Conservation (phyloP, 2,329 filamentous ascomycete genomes). For the Aspergillus felis region DNA sequence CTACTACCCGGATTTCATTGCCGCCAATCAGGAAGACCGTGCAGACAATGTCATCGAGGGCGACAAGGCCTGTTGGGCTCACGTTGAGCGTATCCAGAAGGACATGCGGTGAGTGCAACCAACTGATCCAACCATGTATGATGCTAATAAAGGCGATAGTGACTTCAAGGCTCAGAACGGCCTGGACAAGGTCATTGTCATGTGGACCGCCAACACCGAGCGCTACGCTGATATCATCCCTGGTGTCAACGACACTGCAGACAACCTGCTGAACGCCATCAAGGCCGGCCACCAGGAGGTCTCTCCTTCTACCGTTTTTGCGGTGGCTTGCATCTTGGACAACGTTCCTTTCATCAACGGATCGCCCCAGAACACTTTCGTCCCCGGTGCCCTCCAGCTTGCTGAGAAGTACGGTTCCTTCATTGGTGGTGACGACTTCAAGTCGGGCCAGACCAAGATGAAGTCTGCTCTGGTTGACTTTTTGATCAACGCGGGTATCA, state of each 20-base stretch:
- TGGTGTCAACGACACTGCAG: constrained; percentile 93
- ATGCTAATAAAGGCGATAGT: constrained; percentile 38
- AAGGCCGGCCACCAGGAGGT: constrained; percentile 83
- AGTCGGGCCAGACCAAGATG: constrained; percentile 99
- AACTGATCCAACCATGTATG: not conserved
- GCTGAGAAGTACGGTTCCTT: constrained; percentile 84
- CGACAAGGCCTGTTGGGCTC: constrained; percentile 75
- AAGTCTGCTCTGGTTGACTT: constrained; percentile 99
- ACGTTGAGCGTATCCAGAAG: constrained; percentile 88
- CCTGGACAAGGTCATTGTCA: constrained; percentile 93
- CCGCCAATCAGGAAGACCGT: constrained; percentile 94
- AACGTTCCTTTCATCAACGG: constrained; percentile 95
- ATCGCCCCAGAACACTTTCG: constrained; percentile 98
- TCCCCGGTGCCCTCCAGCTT: constrained; percentile 84
- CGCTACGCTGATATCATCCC: constrained; percentile 83
- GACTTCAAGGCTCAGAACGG: constrained; percentile 83
- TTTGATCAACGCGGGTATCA: constrained; percentile 97
- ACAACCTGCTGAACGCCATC: constrained; percentile 86
- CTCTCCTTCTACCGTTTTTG: constrained; percentile 93
- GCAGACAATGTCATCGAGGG: constrained; percentile 87
- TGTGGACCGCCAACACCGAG: constrained; percentile 99
- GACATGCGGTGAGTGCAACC: constrained; percentile 68
- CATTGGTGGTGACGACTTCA: constrained; percentile 98
- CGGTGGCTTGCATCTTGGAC: constrained; percentile 90
- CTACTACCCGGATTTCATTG: constrained; percentile 99